Evolutionary conservation across 2,329 filamentous ascomycete genomes (phyloP), one percentile per base, ranked within the genome.

Genomic region (Ophidiomyces ophidiicola): DNA sequence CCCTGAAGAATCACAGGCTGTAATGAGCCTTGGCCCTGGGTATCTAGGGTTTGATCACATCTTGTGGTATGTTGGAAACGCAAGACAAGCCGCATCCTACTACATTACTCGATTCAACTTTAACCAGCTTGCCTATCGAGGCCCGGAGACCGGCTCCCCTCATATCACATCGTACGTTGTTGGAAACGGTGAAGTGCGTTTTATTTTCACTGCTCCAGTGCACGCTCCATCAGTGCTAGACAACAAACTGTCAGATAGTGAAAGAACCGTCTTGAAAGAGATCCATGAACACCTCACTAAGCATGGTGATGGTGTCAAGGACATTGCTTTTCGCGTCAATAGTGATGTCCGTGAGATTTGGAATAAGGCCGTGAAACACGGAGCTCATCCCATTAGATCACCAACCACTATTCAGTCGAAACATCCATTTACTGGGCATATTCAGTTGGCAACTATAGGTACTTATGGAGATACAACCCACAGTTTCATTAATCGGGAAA

Each of bases 31-130:
- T 14, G 50, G 51, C 5, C 49, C 48, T 11, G 44, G 43, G 15
- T 49, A 49, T 39, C 21, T 44, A 6, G 84, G 82, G 53, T 93
- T 92, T 59, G 82, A 92, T 61, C 82, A 92, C 58, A 72, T 93
- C 43, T 84, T 82, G 44, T 93, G 85, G 85, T 93, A 83, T 68
- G 86, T 94, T 23, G 85, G 85, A 54, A 94, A 94, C 57, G 85
- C 86, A 47, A 93, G 92, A 63, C 85, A 94, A 66, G 82, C 84
- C 3, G 85, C 86, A 15, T 74, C 80, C 6, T 93, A 83, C 64
- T 94, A 92, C 64, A 78, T 78, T 48, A 77, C 73, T 12, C 80
- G 84, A 46, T 82, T 93, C 65, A 85, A 83, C 39, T 93, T 94
- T 66, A 68, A 71, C 50, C 73, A 72, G 14, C 64, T 92, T 42